Conservation (phyloP, 2,329 filamentous ascomycete genomes). For the Cladophialophora immunda region DNA sequence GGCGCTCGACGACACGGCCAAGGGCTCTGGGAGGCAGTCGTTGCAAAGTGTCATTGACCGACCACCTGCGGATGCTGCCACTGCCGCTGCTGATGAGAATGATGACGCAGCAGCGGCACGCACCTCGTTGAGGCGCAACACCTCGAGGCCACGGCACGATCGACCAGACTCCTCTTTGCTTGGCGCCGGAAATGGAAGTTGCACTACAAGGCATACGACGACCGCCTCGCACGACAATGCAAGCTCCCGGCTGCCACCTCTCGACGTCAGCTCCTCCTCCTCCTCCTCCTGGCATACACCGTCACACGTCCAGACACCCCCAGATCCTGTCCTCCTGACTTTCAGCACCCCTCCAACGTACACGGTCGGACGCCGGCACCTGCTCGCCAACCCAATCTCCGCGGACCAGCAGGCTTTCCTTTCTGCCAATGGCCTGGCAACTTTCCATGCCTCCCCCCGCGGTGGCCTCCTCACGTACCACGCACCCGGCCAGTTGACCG, state of each 20-base stretch:
- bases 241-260: not conserved
- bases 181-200: slow-evolving; percentile 6
- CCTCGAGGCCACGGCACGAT: not conserved
- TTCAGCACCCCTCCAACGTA: slow-evolving; percentile 86
- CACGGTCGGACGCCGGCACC: slow-evolving; percentile 86
- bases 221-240: not conserved
- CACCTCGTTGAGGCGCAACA: not conserved
- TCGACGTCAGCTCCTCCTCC: not conserved
- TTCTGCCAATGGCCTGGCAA: slow-evolving; percentile 45
- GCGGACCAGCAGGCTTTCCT: slow-evolving; percentile 52
- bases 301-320: slow-evolving; percentile 47
- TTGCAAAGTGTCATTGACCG: not conserved
- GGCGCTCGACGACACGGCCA: not conserved
- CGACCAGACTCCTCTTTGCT: not conserved
- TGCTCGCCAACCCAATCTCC: slow-evolving; percentile 46
- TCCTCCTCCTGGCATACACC: not conserved
- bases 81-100: not conserved
- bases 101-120: not conserved
- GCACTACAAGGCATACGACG: not conserved
- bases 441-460: slow-evolving; percentile 76
- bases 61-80: not conserved
- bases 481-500: slow-evolving; percentile 88
- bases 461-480: slow-evolving; percentile 96
- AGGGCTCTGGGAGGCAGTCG: not conserved
- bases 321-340: slow-evolving; percentile 77